Conservation (phyloP, 768 basidiomycete genomes). For the Erythrobasidium yunnanense region DNA sequence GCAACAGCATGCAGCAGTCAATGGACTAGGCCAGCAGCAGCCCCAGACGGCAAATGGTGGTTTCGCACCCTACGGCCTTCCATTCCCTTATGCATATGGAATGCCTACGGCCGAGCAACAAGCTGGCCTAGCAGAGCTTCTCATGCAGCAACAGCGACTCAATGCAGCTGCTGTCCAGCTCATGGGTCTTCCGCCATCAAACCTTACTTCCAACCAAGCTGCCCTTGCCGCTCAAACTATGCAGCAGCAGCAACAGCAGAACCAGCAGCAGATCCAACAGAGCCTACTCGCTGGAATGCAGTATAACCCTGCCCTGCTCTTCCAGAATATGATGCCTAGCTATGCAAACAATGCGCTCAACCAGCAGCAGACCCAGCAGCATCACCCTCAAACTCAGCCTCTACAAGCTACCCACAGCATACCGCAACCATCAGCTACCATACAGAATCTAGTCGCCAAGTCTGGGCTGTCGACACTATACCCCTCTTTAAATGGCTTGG, state of each 20-base stretch:
- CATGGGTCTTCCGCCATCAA: conserved; percentile 9
- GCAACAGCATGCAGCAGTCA: background rate
- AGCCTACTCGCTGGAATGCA: background rate
- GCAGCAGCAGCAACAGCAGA: background rate
- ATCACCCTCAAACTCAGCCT: background rate
- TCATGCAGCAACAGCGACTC: conserved; percentile 9
- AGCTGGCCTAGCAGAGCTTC: conserved; percentile 17
- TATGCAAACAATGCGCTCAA: no score
- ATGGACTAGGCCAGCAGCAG: background rate
- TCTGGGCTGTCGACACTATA: no score
- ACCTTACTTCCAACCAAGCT: background rate
- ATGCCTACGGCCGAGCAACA: conserved; percentile 18
- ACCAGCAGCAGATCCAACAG: conserved; percentile 18
- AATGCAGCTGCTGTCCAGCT: conserved; percentile 21
- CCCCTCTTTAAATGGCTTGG: background rate
- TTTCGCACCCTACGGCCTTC: conserved; percentile 8
- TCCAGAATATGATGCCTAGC: no score
- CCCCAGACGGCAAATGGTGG: background rate
- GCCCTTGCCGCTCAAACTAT: background rate
- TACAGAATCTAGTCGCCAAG: no score
- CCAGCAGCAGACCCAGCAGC: background rate
- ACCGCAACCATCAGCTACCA: no score
- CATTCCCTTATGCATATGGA: conserved; percentile 6
- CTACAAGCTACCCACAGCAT: no score
- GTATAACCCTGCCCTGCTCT: no score